Base-by-base conservation (phyloP, 768 basidiomycete genomes). In the Lyophyllum shimeji region DNA sequence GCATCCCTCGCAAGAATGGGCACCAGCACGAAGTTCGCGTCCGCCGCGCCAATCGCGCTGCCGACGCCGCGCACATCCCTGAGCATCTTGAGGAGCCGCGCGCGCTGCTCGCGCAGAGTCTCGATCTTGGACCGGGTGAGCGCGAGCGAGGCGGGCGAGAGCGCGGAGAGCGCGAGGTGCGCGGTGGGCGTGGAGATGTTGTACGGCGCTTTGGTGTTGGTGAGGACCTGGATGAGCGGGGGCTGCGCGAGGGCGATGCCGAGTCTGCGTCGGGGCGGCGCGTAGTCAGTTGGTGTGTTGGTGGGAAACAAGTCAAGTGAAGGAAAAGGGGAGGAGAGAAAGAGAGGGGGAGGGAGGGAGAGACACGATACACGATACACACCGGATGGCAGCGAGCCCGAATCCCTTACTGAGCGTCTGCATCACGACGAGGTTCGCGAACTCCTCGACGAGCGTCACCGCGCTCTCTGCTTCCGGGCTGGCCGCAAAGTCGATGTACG, bases 371-470 rank as follows among this genome's bases (percentile, higher is more conserved):
- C 53, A 9, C 17, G 15, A 31, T 17, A 67, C 85, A 63, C 64
- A 95, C 93, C 97, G 82, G 64, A 99, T 97, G 12, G 89, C 95
- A 1, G 97, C 97, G 11, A 99, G 76, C 1, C 96, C 97, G 61
- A 98, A 98, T 62, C 94, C 88, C 67, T 98, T 99, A 72, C 93
- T 96, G 34, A 98, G 74, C 1, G 97, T 98, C 68, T 99, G 97
- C 79, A 93, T 85, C n/a, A 99, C 93, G 65, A 90, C 88, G 12
- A 99, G 61, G 65, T 99, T 99, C 9, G 83, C 84, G 66, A 91
- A 98, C 46, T 91, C 83, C 55, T 84, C 77, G 50, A 97, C 77
- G 23, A 98, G 76, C 3, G 80, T 74, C 13, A 80, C 84, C 0
- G 93, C 90, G 42, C 86, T 89, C n/a, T n/a, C n/a, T 25, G 78